Percentiles rank a stretch among this genome's conserved stretches.
Evolutionary conservation across 2,329 filamentous ascomycete genomes (phyloP).

Genomic region (Penicillium sp.): DNA sequence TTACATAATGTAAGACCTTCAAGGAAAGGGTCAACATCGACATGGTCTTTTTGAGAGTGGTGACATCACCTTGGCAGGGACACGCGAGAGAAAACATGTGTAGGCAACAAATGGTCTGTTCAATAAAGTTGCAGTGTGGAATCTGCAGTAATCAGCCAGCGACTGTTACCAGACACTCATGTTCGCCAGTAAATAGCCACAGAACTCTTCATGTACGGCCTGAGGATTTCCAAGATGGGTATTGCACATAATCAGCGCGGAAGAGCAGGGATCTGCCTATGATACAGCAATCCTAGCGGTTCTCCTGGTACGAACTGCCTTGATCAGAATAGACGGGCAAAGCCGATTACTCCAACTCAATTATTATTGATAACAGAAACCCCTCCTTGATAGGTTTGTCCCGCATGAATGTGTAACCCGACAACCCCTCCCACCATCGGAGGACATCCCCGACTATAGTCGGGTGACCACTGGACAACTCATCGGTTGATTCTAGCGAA

Average conservation of each 20-base stretch:
- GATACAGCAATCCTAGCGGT: background rate
- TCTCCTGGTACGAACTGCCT: background rate
- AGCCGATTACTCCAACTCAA: background rate
- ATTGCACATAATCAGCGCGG: too few species aligned
- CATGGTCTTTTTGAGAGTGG: background rate
- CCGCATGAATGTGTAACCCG: background rate
- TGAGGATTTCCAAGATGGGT: too few species aligned
- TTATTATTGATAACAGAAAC: background rate
- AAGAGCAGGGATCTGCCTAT: background rate
- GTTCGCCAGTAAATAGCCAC: too few species aligned
- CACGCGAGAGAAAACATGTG: too few species aligned
- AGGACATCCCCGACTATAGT: slow-evolving; percentile 9
- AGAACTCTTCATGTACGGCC: too few species aligned
- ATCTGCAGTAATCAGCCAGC: too few species aligned
- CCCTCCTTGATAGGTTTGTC: background rate
- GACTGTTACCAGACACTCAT: too few species aligned
- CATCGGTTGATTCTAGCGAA: slow-evolving; percentile 1
- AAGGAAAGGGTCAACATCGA: background rate
- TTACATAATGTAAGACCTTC: background rate
- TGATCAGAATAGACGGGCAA: background rate
- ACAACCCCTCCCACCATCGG: slow-evolving; percentile 17
- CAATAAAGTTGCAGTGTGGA: too few species aligned
- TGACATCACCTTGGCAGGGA: too few species aligned
- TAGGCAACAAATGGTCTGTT: too few species aligned
- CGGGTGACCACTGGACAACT: slow-evolving; percentile 7